These are phyloP conservation scores for Cladosporium colombiae DNA, from an alignment of 2,329 filamentous ascomycete genomes.

Conservation along the genomic window DNA sequence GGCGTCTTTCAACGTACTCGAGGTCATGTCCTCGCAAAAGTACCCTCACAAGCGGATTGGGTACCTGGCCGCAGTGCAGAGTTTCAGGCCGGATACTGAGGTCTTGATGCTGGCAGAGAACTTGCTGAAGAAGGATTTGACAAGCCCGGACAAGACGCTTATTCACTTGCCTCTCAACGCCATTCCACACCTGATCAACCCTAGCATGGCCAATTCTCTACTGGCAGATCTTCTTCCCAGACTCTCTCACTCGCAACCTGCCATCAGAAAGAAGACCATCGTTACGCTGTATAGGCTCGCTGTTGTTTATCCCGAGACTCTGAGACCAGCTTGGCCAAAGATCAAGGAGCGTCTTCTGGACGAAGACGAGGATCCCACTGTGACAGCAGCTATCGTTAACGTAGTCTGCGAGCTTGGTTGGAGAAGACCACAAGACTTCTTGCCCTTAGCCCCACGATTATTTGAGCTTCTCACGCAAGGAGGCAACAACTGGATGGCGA, in stretches of 20 bases:
- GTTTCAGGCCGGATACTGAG: slow-evolving; percentile 91
- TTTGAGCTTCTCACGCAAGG: slow-evolving; percentile 91
- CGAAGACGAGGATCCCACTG: slow-evolving; percentile 83
- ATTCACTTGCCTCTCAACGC: slow-evolving; percentile 85
- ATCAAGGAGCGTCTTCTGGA: slow-evolving; percentile 94
- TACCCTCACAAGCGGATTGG: slow-evolving; percentile 94
- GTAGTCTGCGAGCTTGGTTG: slow-evolving; percentile 95
- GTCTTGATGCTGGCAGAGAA: slow-evolving; percentile 98
- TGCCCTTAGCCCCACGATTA: slow-evolving; percentile 84
- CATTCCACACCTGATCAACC: slow-evolving; percentile 92
- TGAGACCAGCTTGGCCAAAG: slow-evolving; percentile 92
- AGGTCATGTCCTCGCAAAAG: slow-evolving; percentile 97
- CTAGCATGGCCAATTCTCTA: slow-evolving; percentile 86
- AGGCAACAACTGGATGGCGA: slow-evolving; percentile 99
- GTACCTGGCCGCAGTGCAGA: slow-evolving; percentile 93
- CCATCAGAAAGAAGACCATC: slow-evolving; percentile 92
- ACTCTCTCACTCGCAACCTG: slow-evolving; percentile 79
- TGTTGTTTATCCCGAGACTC: slow-evolving; percentile 91
- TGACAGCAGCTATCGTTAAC: slow-evolving; percentile 94
- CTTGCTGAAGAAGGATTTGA: slow-evolving; percentile 90
- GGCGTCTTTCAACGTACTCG: slow-evolving; percentile 96
- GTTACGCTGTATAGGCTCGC: slow-evolving; percentile 92
- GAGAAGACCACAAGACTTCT: slow-evolving; percentile 88
- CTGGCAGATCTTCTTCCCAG: slow-evolving; percentile 84
- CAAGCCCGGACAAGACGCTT: slow-evolving; percentile 68